phyloP scores from a whole-genome alignment of 2,329 filamentous ascomycete species.

The Lasiodiplodia citricola region DNA sequence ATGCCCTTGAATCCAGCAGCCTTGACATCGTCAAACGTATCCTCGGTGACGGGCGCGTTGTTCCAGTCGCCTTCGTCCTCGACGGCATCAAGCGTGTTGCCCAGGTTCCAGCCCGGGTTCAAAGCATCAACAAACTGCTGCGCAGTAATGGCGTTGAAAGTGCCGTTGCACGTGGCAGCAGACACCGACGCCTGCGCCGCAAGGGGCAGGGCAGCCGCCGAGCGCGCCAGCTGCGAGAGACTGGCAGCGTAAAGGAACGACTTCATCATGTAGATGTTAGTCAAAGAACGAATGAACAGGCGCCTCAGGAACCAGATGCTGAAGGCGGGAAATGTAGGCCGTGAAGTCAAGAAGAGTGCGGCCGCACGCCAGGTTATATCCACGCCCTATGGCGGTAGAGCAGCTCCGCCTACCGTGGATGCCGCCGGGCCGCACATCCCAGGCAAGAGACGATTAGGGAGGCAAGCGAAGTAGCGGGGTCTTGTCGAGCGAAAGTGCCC shows the following conservation, averaged over 20 bases:
- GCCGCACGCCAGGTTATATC: conserved; percentile 9
- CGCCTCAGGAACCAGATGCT: conserved; percentile 13
- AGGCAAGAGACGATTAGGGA: not conserved
- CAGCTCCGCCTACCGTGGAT: not conserved
- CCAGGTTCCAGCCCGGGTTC: conserved; percentile 65
- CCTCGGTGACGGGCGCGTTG: conserved; percentile 57
- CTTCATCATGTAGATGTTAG: conserved; percentile 1
- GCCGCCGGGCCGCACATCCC: conserved; percentile 23
- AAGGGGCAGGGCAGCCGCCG: conserved; percentile 5
- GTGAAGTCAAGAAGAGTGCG: not conserved
- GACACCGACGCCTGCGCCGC: not conserved
- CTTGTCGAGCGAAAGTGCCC: not conserved
- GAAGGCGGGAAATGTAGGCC: conserved; percentile 1
- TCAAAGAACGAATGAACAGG: conserved; percentile 4
- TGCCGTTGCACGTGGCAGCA: conserved; percentile 16
- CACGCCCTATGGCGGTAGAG: not conserved
- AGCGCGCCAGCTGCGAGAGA: conserved; percentile 14
- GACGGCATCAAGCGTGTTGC: conserved; percentile 64
- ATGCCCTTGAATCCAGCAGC: conserved; percentile 63
- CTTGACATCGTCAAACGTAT: conserved; percentile 60
- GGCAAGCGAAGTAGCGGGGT: not conserved
- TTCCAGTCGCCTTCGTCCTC: conserved; percentile 65
- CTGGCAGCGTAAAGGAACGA: conserved; percentile 18
- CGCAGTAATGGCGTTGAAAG: conserved; percentile 54
- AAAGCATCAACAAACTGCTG: conserved; percentile 54